phyloP scores from a whole-genome alignment of 176 grass and related monocot species.

The Areca catechu region DNA sequence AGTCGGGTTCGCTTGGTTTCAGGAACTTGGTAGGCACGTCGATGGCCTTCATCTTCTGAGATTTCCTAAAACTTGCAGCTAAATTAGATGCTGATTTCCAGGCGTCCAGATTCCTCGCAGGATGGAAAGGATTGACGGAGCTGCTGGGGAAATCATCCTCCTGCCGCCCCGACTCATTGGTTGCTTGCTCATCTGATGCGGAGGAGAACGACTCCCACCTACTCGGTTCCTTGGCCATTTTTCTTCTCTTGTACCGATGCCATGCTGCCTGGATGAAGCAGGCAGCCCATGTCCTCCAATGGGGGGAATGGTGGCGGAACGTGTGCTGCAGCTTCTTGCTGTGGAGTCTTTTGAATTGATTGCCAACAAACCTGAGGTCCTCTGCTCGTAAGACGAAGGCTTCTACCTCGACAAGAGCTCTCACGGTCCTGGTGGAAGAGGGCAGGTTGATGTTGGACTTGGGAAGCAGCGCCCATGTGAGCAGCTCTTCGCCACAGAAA shows the following conservation, averaged over 20 bases:
- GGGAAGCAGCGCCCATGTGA: conserved; percentile 35
- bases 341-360: conserved; percentile 40
- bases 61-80: conserved; percentile 25
- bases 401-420: conserved; percentile 27
- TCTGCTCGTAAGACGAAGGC: conserved; percentile 30
- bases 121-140: conserved; percentile 1
- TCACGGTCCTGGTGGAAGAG: conserved; percentile 29
- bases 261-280: conserved; percentile 34
- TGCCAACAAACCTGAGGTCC: conserved; percentile 38
- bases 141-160: conserved; percentile 2
- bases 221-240: conserved; percentile 10
- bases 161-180: not conserved
- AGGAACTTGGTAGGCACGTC: not conserved
- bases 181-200: conserved; percentile 4
- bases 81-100: not conserved
- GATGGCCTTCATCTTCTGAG: not conserved
- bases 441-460: conserved; percentile 8
- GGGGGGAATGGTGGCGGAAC: conserved; percentile 30
- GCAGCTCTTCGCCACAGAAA: conserved; percentile 42
- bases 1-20: conserved; percentile 28
- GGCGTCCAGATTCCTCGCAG: not conserved
- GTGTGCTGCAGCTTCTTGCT: conserved; percentile 35
- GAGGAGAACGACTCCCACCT: conserved; percentile 33
- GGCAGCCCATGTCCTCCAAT: conserved; percentile 41
- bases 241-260: conserved; percentile 10